Evolutionary conservation across 129 eudicot genomes (phyloP), one percentile per base, ranked within the genome.

Genomic region (Erigeron canadensis): DNA sequence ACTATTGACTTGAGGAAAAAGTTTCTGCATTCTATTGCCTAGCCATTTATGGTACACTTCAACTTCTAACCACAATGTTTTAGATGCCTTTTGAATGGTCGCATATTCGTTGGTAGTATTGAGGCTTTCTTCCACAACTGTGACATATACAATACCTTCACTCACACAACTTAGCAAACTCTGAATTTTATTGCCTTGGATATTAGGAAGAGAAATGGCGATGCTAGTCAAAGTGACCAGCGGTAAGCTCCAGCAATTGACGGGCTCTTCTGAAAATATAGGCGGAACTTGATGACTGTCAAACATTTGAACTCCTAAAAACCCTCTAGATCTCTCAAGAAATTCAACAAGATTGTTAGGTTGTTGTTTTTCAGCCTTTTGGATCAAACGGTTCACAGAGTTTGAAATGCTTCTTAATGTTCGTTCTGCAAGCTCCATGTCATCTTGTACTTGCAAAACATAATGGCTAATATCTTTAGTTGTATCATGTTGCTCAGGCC

Each of bases 171-270:
- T 50, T 7, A 50, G 56, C 5, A 50, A 50, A 17, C 16, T 50
- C 56, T 50, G 15, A n/a, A 50, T 11, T 11, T 7, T 50, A 50
- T 7, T 50, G 56, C 7, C 17, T 13, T 50, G 56, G 18, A 50
- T 50, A 5, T 0, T 50, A 50, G 6, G 18, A 13, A 50, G 56
- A 50, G 13, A 50, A 17, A 50, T n/a, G 5, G 56, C 19, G 56
- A 50, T 50, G 56, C 17, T 50, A 11, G 56, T 7, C 5, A 50
- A 50, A 5, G 18, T 15, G 15, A 50, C 56, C 7, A 50, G 7
- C 18, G 56, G 56, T 50, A 50, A 50, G 56, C 56, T 50, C 56
- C 56, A 50, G 56, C 56, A 50, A 50, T 50, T 50, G 56, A 17
- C 17, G 16, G 15, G 16, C 15, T 50, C 56, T 13, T 11, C 4